These are phyloP conservation scores for Trichoderma reesei DNA, from an alignment of 495 filamentous ascomycete genomes.

Conservation along the genomic window DNA sequence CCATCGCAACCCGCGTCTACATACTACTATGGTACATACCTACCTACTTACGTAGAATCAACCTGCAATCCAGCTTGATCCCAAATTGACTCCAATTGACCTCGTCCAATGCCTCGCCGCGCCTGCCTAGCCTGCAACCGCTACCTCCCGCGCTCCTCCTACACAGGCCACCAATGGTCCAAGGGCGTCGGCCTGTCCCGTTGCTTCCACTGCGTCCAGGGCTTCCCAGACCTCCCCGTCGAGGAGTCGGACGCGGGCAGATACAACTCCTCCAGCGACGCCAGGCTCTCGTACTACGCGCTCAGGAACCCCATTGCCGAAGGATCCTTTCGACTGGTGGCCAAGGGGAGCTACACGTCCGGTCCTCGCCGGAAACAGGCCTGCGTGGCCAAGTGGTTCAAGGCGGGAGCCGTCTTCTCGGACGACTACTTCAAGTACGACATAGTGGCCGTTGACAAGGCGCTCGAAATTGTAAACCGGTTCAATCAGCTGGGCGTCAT, in stretches of 20 bases:
- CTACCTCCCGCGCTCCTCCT: conserved; percentile 19
- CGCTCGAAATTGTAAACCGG: conserved; percentile 26
- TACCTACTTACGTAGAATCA: no score
- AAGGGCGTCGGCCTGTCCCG: conserved; percentile 19
- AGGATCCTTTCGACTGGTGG: conserved; percentile 25
- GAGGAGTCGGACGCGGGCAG: conserved; percentile 18
- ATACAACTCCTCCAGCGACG: no score
- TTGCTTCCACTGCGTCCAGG: conserved; percentile 22
- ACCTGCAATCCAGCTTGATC: no score
- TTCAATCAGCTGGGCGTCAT: conserved; percentile 26
- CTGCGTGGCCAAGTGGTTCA: conserved; percentile 32
- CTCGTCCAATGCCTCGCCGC: neutral
- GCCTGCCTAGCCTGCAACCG: conserved; percentile 17
- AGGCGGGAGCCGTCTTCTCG: conserved; percentile 20
- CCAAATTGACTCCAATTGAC: no score
- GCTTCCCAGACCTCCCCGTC: conserved; percentile 11
- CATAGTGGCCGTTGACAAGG: conserved; percentile 24
- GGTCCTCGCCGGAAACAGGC: conserved; percentile 19
- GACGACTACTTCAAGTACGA: conserved; percentile 26
- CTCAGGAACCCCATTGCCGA: conserved; percentile 24
- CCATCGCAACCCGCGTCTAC: no score
- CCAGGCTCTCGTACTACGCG: no score
- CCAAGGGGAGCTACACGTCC: conserved; percentile 20
- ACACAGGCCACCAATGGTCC: conserved; percentile 20
- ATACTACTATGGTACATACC: no score